Evolutionary conservation across 2,329 filamentous ascomycete genomes (phyloP).

Genomic region (Gliomastix tumulicola): DNA sequence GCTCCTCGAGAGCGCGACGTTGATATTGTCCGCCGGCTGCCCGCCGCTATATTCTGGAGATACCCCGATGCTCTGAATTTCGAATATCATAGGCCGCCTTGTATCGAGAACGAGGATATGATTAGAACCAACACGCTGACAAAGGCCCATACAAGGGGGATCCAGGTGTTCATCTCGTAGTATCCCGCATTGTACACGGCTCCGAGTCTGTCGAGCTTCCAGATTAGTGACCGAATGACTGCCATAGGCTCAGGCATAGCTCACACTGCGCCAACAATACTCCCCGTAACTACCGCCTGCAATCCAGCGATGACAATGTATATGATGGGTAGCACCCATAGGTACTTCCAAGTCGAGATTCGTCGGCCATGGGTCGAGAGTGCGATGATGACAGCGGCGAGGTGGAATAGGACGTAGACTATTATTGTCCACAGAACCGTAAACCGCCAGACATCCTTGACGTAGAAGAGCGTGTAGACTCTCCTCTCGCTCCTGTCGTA

Average conservation of each 20-base stretch:
- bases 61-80: no score
- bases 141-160: slow-evolving; percentile 81
- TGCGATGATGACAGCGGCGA: slow-evolving; percentile 65
- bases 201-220: slow-evolving; percentile 69
- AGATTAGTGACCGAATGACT: no score
- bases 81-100: slow-evolving; percentile 70
- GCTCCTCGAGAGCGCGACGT: no score
- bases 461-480: slow-evolving; percentile 59
- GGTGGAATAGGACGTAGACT: slow-evolving; percentile 67
- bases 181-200: slow-evolving; percentile 76
- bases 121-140: slow-evolving; percentile 79
- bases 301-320: slow-evolving; percentile 66
- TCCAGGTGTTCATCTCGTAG: slow-evolving; percentile 91
- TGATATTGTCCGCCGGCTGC: no score
- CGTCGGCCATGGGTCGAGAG: slow-evolving; percentile 62
- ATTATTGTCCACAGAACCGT: slow-evolving; percentile 83
- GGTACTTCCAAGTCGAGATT: slow-evolving; percentile 47
- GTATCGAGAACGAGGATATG: slow-evolving; percentile 86
- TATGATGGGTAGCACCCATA: slow-evolving; percentile 67
- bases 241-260: no score
- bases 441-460: slow-evolving; percentile 78
- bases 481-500: slow-evolving; percentile 32
- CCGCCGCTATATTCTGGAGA: no score
- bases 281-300: slow-evolving; percentile 74
- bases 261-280: slow-evolving; percentile 73